These are phyloP conservation scores for Blastocystis hominis DNA, from an alignment of 352 stramenopile species.

Conservation along the genomic window DNA sequence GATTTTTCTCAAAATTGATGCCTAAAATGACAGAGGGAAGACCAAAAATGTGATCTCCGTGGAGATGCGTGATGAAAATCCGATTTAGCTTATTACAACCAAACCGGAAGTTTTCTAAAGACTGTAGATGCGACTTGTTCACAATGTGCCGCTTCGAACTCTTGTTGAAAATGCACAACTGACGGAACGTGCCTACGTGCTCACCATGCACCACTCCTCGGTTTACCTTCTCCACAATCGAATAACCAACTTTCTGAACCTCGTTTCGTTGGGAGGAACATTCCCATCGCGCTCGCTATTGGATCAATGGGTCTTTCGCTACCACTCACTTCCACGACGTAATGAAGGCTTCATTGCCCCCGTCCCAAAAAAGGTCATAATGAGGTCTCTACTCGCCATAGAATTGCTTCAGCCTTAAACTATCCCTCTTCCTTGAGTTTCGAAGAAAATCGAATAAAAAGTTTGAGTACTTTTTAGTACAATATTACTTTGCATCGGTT, in stretches of 20 bases:
- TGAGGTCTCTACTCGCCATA: conserved; percentile 43
- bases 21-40: conserved; percentile 33
- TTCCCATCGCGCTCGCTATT: conserved; percentile 6
- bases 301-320: neutral
- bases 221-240: conserved; percentile 34
- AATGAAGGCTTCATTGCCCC: conserved; percentile 35
- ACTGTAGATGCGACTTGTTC: neutral
- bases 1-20: conserved; percentile 13
- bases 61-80: conserved; percentile 35
- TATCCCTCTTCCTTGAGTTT: neutral
- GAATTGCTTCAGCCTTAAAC: neutral
- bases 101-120: neutral
- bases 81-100: conserved; percentile 48
- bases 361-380: conserved; percentile 37
- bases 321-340: conserved; percentile 2
- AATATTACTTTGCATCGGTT: neutral
- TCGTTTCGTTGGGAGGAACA: neutral
- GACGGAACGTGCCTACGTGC: neutral
- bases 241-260: conserved; percentile 38
- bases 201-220: neutral
- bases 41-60: conserved; percentile 35
- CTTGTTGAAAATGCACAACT: conserved; percentile 28
- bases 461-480: neutral
- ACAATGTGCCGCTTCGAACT: neutral
- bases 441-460: neutral